Conservation (phyloP, 2,329 filamentous ascomycete species). For the Pseudocercospora crystallina region DNA sequence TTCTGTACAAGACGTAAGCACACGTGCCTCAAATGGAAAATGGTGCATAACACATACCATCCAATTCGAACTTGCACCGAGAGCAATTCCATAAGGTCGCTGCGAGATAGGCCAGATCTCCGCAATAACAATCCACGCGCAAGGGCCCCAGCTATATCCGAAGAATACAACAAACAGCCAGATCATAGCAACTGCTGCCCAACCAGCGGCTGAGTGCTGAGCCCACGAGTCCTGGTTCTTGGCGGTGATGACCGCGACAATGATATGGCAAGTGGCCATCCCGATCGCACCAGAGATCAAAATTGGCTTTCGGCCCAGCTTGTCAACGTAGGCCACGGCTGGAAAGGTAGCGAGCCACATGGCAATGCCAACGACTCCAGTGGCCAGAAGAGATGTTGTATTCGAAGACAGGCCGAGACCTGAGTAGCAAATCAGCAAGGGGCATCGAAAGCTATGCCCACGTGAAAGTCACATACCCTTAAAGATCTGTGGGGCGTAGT, state of each 20-base stretch:
- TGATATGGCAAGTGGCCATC: slow-evolving; percentile 51
- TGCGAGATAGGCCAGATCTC: slow-evolving; percentile 73
- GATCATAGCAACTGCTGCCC: slow-evolving; percentile 68
- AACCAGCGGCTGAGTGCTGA: slow-evolving; percentile 61
- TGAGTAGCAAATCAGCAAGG: too few species aligned
- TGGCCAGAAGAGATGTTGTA: slow-evolving; percentile 61
- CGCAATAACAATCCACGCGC: slow-evolving; percentile 67
- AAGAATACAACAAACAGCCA: slow-evolving; percentile 77
- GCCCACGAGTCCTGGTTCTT: slow-evolving; percentile 61
- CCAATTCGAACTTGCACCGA: slow-evolving; percentile 57
- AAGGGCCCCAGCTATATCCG: slow-evolving; percentile 63
- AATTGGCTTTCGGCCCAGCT: slow-evolving; percentile 45
- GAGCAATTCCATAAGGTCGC: slow-evolving; percentile 67
- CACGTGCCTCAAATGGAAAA: neutral
- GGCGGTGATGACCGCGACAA: slow-evolving; percentile 61
- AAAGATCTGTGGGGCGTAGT: slow-evolving; percentile 47
- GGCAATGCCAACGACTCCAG: slow-evolving; percentile 69
- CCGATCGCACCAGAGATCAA: slow-evolving; percentile 39
- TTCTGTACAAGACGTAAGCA: slow-evolving; percentile 36
- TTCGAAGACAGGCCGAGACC: slow-evolving; percentile 47
- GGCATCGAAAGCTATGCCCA: too few species aligned
- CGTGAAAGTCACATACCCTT: neutral
- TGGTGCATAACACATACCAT: slow-evolving; percentile 33
- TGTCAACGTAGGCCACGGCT: slow-evolving; percentile 64
- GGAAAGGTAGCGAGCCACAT: slow-evolving; percentile 70